Percentiles rank a stretch among this genome's conserved stretches.
phyloP scores from a whole-genome alignment of 768 basidiomycete genomes.

The Boletus rubroflammeus region DNA sequence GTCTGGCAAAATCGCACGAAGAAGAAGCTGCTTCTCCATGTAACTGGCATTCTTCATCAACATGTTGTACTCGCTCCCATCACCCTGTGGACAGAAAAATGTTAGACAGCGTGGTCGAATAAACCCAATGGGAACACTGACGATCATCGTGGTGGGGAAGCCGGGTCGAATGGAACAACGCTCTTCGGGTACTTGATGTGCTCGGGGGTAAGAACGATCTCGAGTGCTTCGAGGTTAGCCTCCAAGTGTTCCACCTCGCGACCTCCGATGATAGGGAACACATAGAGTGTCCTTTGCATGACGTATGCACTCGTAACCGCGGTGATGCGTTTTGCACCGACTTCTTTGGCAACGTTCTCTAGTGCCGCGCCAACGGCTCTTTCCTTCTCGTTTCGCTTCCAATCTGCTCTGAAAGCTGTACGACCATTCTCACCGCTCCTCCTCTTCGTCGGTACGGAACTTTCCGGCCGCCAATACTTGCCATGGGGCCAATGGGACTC shows the following conservation, averaged over 20 bases:
- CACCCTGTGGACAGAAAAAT: not conserved
- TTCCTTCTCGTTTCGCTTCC: not conserved
- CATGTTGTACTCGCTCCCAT: not conserved
- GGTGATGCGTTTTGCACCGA: not conserved
- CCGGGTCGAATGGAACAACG: not conserved
- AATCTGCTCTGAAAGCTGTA: not conserved
- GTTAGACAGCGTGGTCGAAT: not conserved
- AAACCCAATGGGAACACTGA: not conserved
- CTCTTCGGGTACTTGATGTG: not conserved
- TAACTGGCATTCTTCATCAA: too few species aligned
- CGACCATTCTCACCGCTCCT: not conserved
- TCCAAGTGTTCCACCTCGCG: not conserved
- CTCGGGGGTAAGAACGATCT: not conserved
- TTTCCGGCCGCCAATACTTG: not conserved
- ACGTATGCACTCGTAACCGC: not conserved
- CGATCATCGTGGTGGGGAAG: not conserved
- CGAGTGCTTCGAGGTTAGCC: not conserved
- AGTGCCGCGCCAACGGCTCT: not conserved
- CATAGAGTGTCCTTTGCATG: not conserved
- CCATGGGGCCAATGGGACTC: slow-evolving; percentile 3
- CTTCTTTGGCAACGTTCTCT: not conserved
- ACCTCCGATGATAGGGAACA: not conserved
- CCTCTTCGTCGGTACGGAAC: not conserved
- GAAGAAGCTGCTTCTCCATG: not conserved
- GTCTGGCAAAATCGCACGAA: not conserved